Evolutionary conservation across 441 rosid genomes (phyloP), one percentile per base, ranked within the genome.

Genomic region (Pelargonium fulgidum): DNA sequence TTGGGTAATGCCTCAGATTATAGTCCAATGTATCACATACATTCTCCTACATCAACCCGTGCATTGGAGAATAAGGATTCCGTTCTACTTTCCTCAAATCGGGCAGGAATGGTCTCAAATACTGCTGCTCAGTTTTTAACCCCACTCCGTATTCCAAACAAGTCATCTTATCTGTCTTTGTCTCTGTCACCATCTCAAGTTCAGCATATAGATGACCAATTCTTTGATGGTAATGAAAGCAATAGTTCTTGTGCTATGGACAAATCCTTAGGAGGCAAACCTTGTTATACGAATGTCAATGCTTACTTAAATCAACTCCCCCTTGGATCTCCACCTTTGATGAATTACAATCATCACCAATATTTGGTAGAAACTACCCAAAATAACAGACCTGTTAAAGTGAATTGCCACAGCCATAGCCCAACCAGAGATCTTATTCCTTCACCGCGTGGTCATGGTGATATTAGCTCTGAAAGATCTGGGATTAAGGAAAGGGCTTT

Each of bases 1-100:
- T 68, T 80, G 14, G 87, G 87, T 52, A 83, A 71, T 66, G 73
- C 82, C 74, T 84, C 87, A 63, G 89, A 85, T 41, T 76, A 76
- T 75, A 83, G 79, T 67, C 84, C 83, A 45, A 73, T 73, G 20
- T 72, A 76, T 71, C 84, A 64, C 56, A 73, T 75, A 75, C 92
- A 84, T 22, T 82, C 85, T 47, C 85, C 93, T 59, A 69, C 80
- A 11, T 77, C 82, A 62, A 69, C 68, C 81, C 81, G 70, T 70
- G 70, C 78, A 61, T 80, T 78, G 61, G 90, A 85, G 72, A 73
- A 71, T 66, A 83, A 83, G 75, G 87, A 84, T 70, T 75, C 63
- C 66, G 73, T 81, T 74, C 81, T 81, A 66, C 80, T 59, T 66
- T 78, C 83, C 70, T 67, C 75, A 1, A 80, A 72, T 62, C 17